phyloP scores from a whole-genome alignment of 2,329 filamentous ascomycete species.

The Aureobasidium sp. region DNA sequence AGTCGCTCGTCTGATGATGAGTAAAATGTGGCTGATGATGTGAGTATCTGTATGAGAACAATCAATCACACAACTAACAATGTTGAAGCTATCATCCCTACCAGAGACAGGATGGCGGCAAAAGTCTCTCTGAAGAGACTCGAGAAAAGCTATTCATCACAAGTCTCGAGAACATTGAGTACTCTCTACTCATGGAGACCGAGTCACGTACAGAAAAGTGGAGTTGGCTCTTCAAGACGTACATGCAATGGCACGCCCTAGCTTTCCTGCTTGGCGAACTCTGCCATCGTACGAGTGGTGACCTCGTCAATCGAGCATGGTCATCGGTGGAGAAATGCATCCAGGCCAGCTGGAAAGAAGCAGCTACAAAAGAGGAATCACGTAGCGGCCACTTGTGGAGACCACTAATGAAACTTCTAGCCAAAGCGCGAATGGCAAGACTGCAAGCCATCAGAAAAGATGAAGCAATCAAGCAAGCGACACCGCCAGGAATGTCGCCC shows the following conservation, averaged over 20 bases:
- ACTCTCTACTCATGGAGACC: constrained; percentile 57
- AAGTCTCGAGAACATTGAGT: constrained; percentile 68
- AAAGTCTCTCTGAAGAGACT: constrained; percentile 53
- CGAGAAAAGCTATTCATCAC: constrained; percentile 64
- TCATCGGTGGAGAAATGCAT: constrained; percentile 45
- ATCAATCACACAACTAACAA: background rate
- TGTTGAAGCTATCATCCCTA: constrained; percentile 57
- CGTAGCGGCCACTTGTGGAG: constrained; percentile 54
- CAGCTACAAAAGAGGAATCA: constrained; percentile 21
- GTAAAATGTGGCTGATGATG: constrained; percentile 70
- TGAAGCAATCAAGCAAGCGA: constrained; percentile 5
- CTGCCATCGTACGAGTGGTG: constrained; percentile 50
- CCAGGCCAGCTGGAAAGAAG: constrained; percentile 35
- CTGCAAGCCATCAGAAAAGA: constrained; percentile 43
- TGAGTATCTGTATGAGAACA: background rate
- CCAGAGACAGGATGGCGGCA: constrained; percentile 53
- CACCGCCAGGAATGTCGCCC: constrained; percentile 4
- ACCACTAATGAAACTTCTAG: constrained; percentile 54
- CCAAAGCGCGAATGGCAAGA: constrained; percentile 49
- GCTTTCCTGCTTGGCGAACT: constrained; percentile 56
- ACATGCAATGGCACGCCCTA: constrained; percentile 60
- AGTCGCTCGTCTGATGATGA: constrained; percentile 63
- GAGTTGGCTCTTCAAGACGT: constrained; percentile 59
- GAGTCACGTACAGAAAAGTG: constrained; percentile 56
- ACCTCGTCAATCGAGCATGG: constrained; percentile 56